Evolutionary conservation across 2,329 filamentous ascomycete species (phyloP), one percentile per base, ranked within the genome.

Genomic region (Sclerotinia borealis): DNA sequence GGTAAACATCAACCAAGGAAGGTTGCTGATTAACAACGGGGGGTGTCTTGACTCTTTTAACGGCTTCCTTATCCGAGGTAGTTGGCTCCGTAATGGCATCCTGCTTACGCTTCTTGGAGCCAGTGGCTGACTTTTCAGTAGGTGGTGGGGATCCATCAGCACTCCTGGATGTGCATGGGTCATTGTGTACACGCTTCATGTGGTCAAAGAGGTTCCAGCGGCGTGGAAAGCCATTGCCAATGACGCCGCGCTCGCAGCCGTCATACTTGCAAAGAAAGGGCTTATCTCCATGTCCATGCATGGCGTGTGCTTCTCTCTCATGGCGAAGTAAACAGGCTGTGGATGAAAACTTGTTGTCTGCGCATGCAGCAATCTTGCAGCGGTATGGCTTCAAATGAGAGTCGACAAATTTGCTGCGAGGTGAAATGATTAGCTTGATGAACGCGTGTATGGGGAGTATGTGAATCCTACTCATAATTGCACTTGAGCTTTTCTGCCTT

Each of bases 151-250:
- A 69, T 61, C 65, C 69, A 39, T 69, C 69, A 29, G 54, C 41
- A 58, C 54, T 55, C 43, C 54, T 62, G 49, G 69, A 54, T 29
- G 68, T 66, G 65, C 70, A 68, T 58, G 70, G 66, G 59, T 74
- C 70, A 66, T 87, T 87, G 79, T 98, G 93, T 9, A 97, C 93
- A 67, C 93, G 89, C 79, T 92, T 91, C 93, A 97, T 97, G 82
- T 98, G 93, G 78, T 98, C 93, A 76, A 90, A 88, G 61, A 96
- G 84, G 78, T 98, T 98, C 91, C 95, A 98, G 72, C 93, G 89
- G 71, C 93, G 88, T 43, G 93, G 93, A 74, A 98, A 98, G 71
- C 93, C 93, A 75, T 93, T 92, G 71, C 92, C 92, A 29, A 85
- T 80, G 39, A 89, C 81, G 64, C 91, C 87, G 68, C 93, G 89